Conservation (phyloP, 805 yeast species). For the Pichia rugopelliculosa region DNA sequence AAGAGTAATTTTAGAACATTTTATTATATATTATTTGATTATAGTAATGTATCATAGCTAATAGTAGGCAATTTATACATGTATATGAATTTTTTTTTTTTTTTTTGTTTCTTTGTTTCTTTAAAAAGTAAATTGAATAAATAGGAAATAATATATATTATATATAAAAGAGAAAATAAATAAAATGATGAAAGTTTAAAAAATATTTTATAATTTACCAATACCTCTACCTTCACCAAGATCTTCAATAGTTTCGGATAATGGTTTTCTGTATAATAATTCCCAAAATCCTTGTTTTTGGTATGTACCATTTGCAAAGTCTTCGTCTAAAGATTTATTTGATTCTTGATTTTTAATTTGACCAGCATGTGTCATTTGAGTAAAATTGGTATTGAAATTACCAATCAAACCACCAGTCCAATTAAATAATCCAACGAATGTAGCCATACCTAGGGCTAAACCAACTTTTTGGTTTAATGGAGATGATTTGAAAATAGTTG, state of each 20-base stretch:
- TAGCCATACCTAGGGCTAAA: constrained; percentile 36
- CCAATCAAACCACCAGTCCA: constrained; percentile 52
- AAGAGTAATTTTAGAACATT: too few relatives aligned
- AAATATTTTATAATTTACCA: constrained; percentile 24
- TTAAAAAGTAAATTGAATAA: constrained; percentile 2
- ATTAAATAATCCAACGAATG: constrained; percentile 35
- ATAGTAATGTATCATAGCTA: too few relatives aligned
- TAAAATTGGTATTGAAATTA: constrained; percentile 38
- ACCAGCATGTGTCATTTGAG: constrained; percentile 33
- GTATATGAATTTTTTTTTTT: neutral
- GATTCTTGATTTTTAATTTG: constrained; percentile 34
- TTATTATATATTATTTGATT: too few relatives aligned
- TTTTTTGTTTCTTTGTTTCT: neutral
- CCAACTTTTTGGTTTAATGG: constrained; percentile 38
- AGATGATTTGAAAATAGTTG: constrained; percentile 21
- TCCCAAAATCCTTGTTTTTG: constrained; percentile 68
- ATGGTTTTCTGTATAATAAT: constrained; percentile 69
- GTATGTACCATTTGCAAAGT: constrained; percentile 24
- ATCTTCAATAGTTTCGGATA: constrained; percentile 69
- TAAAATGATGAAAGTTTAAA: neutral
- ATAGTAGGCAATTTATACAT: too few relatives aligned
- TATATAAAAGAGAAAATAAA: constrained; percentile 2
- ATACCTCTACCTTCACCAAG: constrained; percentile 65
- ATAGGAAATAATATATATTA: neutral
- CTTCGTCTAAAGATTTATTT: constrained; percentile 30